Evolutionary conservation across 2,329 filamentous ascomycete species (phyloP).

Genomic region (Mycosphaerella sp.): DNA sequence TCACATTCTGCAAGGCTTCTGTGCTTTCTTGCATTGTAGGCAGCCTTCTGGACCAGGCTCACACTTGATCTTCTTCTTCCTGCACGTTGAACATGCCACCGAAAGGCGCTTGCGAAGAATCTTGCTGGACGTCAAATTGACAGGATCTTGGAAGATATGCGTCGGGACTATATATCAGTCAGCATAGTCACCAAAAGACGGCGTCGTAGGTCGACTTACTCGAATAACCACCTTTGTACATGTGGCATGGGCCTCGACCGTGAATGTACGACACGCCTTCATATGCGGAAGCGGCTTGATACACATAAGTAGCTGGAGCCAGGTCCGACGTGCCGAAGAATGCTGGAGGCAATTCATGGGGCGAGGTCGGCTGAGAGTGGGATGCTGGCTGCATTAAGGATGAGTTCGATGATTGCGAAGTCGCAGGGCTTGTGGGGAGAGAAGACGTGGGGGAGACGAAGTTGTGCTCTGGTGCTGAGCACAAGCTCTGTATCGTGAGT

Average conservation of each 20-base stretch:
- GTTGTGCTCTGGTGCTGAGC: not conserved
- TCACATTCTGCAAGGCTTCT: constrained; percentile 13
- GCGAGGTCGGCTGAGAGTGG: constrained; percentile 3
- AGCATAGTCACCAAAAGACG: not conserved
- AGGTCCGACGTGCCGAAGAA: constrained; percentile 6
- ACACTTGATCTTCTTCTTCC: constrained; percentile 16
- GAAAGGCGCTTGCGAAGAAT: constrained; percentile 16
- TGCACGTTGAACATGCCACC: constrained; percentile 11
- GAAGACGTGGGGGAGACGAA: not conserved
- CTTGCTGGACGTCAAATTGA: constrained; percentile 13
- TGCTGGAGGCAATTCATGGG: constrained; percentile 1
- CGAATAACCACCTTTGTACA: constrained; percentile 10
- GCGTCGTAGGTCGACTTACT: not conserved
- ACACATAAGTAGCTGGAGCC: constrained; percentile 13
- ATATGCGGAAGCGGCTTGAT: constrained; percentile 11
- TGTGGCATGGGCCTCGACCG: constrained; percentile 2
- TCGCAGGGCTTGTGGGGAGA: constrained; percentile 1
- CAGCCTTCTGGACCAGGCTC: constrained; percentile 11
- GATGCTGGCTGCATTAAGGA: not conserved
- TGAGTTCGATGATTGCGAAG: constrained; percentile 1
- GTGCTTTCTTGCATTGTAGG: constrained; percentile 14
- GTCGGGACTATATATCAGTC: constrained; percentile 3
- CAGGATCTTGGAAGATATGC: constrained; percentile 10
- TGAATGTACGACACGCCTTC: constrained; percentile 7
- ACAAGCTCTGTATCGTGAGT: constrained; percentile 7